Evolutionary conservation across 169 alveolate genomes (phyloP).

Genomic region (Eimeria mitis): DNA sequence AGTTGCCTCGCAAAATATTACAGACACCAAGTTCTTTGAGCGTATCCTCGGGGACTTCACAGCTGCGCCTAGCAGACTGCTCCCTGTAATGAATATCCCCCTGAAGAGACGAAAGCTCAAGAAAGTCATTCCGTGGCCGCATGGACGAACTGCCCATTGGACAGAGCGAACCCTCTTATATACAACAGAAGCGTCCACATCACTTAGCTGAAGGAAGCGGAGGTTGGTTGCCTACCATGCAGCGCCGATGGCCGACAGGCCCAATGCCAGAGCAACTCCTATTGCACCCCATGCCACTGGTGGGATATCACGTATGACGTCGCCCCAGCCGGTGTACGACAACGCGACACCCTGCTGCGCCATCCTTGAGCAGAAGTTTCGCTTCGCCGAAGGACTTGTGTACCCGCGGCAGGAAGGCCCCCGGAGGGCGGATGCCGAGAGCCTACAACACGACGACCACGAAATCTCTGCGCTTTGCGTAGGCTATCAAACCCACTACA

Average conservation of each 20-base stretch:
- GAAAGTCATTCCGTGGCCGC: neutral
- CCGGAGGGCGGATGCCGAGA: neutral
- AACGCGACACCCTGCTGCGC: slow-evolving; percentile 3
- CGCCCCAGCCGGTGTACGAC: slow-evolving; percentile 81
- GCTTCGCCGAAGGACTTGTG: neutral
- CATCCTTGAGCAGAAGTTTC: slow-evolving; percentile 32
- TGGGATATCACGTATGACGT: slow-evolving; percentile 59
- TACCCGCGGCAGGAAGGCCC: neutral
- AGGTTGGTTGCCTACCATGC: slow-evolving; percentile 80
- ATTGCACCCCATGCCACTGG: slow-evolving; percentile 83
- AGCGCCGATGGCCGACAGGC: slow-evolving; percentile 87
- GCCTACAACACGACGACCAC: neutral
- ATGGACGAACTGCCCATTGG: neutral
- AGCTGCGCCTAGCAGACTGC: slow-evolving; percentile 99
- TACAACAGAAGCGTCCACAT: neutral
- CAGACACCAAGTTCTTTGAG: slow-evolving; percentile 98
- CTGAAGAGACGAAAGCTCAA: neutral
- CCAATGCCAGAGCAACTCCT: slow-evolving; percentile 87
- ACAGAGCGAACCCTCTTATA: neutral
- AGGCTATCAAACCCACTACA: neutral
- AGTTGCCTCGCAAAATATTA: slow-evolving; percentile 99
- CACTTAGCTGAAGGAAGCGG: neutral
- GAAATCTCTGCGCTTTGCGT: neutral
- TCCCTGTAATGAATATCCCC: slow-evolving; percentile 99
- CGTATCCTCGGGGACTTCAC: slow-evolving; percentile 99